A percentile compares a stretch with the other conserved stretches of the same genome.
These are phyloP conservation scores for Mariannaea elegans DNA, from an alignment of 2,329 filamentous ascomycete species.

Conservation along the genomic window DNA sequence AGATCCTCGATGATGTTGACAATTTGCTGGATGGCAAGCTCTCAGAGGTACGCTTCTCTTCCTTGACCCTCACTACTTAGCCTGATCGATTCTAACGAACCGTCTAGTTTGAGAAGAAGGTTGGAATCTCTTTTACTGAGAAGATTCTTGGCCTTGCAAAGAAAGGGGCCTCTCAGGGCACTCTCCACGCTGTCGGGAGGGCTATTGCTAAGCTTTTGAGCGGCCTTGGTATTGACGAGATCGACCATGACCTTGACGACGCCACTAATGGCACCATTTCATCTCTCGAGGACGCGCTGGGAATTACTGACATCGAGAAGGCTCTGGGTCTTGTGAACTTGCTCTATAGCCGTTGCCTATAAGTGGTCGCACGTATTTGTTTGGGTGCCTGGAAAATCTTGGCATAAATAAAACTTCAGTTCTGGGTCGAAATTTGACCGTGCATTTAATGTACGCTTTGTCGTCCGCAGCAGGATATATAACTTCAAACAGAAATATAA, in stretches of 20 bases:
- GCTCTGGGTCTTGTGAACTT: constrained; percentile 11
- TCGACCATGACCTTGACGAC: constrained; percentile 14
- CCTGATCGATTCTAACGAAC: not conserved
- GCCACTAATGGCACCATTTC: constrained; percentile 15
- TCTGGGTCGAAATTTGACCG: no score
- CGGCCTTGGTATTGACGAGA: constrained; percentile 5
- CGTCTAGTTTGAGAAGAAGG: constrained; percentile 18
- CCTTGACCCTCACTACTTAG: not conserved
- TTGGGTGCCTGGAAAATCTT: no score
- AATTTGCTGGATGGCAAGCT: not conserved
- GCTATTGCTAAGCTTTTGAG: constrained; percentile 14
- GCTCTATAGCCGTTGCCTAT: no score
- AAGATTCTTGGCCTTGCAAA: constrained; percentile 21
- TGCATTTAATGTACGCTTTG: no score
- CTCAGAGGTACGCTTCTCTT: not conserved
- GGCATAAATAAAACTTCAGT: no score
- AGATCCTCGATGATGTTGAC: not conserved
- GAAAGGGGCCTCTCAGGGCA: constrained; percentile 5
- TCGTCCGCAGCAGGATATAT: no score
- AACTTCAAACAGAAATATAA: no score
- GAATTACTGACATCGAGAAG: constrained; percentile 14
- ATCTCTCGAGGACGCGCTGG: constrained; percentile 16
- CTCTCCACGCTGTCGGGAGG: constrained; percentile 18
- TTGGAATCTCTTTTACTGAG: constrained; percentile 22
- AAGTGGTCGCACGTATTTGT: no score